Conservation (phyloP, 2,329 filamentous ascomycete genomes). For the Pseudohalonectria lignicola region DNA sequence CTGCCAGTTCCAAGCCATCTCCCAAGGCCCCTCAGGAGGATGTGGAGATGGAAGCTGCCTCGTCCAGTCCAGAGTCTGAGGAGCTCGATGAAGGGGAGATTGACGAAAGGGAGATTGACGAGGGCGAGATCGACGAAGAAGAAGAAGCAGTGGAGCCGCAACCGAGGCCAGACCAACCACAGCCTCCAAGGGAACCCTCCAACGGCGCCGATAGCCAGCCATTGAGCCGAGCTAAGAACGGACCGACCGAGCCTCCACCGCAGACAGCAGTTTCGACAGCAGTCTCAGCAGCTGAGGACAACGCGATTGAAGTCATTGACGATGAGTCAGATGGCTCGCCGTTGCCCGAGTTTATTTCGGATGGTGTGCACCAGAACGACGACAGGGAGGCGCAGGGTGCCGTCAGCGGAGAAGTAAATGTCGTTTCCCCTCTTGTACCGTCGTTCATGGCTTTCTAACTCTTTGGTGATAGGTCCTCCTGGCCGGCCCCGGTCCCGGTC, state of each 20-base stretch:
- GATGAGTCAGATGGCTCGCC: slow-evolving; percentile 5
- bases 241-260: no score
- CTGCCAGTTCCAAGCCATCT: neutral
- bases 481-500: no score
- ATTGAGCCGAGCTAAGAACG: no score
- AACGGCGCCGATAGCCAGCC: no score
- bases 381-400: slow-evolving; percentile 14
- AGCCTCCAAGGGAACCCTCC: no score
- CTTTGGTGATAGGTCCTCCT: neutral
- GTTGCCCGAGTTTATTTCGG: slow-evolving; percentile 20
- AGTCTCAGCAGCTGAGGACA: no score
- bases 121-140: slow-evolving; percentile 4
- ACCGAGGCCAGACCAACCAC: no score
- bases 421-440: slow-evolving; percentile 14
- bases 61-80: slow-evolving; percentile 1
- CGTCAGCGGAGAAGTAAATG: slow-evolving; percentile 29
- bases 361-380: slow-evolving; percentile 11
- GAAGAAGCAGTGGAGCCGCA: slow-evolving; percentile 8
- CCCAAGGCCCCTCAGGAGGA: neutral
- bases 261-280: no score
- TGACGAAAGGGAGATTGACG: slow-evolving; percentile 7
- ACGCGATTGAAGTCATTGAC: no score
- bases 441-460: neutral
- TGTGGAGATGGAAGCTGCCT: neutral
- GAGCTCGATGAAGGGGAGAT: slow-evolving; percentile 5